Evolutionary conservation across 805 yeast species (phyloP).

Genomic region (Candida dajiaensis): DNA sequence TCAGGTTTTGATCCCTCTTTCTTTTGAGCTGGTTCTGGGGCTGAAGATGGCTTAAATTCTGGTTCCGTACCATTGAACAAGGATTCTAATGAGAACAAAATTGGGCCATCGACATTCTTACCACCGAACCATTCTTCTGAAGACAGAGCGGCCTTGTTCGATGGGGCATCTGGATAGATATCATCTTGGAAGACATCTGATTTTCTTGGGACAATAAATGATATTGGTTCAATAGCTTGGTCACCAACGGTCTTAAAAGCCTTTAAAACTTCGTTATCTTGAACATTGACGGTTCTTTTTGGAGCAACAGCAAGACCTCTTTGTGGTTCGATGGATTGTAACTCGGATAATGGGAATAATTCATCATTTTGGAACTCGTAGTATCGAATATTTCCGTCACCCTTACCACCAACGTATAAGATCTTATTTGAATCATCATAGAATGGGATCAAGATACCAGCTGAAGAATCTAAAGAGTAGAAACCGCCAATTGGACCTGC

Average conservation of each 20-base stretch:
- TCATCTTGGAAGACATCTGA: conserved; percentile 90
- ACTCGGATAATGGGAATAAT: conserved; percentile 81
- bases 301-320: conserved; percentile 94
- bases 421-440: conserved; percentile 77
- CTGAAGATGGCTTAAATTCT: conserved; percentile 29
- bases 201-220: conserved; percentile 91
- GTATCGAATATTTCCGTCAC: conserved; percentile 96
- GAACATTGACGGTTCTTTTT: conserved; percentile 68
- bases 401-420: conserved; percentile 90
- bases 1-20: conserved; percentile 16
- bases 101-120: conserved; percentile 75
- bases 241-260: conserved; percentile 88
- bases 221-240: conserved; percentile 78
- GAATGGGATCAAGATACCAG: conserved; percentile 91
- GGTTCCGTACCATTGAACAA: conserved; percentile 73
- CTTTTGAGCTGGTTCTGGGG: conserved; percentile 15
- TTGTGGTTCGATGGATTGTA: conserved; percentile 84
- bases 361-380: conserved; percentile 85
- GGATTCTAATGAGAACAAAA: conserved; percentile 68
- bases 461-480: conserved; percentile 77
- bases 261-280: conserved; percentile 78
- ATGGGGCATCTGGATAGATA: conserved; percentile 87
- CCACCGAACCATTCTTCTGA: conserved; percentile 81
- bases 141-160: conserved; percentile 68
- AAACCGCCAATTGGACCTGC: conserved; percentile 90